These are phyloP conservation scores for Podospora appendiculata DNA, from an alignment of 495 filamentous ascomycete species.

Conservation along the genomic window DNA sequence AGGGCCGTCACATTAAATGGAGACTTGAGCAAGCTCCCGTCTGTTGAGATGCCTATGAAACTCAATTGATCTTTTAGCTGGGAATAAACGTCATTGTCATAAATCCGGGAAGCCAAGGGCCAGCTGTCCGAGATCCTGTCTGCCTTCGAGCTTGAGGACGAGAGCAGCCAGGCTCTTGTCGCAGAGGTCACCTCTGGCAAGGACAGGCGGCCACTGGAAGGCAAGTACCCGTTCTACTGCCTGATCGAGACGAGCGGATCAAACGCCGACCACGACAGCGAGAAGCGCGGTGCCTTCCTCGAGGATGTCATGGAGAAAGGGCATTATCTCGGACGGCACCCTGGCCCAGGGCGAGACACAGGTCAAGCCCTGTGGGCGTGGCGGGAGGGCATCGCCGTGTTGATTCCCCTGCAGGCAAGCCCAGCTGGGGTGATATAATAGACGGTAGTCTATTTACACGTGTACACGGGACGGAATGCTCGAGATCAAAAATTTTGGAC, in stretches of 20 bases:
- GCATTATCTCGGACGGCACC: conserved; percentile 79
- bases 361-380: conserved; percentile 79
- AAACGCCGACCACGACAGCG: conserved; percentile 84
- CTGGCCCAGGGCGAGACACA: conserved; percentile 91
- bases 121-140: conserved; percentile 92
- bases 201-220: conserved; percentile 72
- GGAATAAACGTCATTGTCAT: no score
- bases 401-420: no score
- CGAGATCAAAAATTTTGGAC: no score
- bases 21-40: no score
- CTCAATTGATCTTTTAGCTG: no score
- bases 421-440: no score
- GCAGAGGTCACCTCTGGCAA: conserved; percentile 62
- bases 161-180: conserved; percentile 67
- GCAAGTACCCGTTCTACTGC: conserved; percentile 86
- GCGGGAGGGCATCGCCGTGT: conserved; percentile 88
- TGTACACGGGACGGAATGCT: no score
- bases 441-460: no score
- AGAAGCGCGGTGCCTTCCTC: conserved; percentile 78
- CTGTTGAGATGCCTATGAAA: no score
- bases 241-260: conserved; percentile 93
- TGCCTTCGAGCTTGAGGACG: conserved; percentile 96
- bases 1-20: no score
- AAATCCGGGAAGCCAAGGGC: conserved; percentile 70
- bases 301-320: conserved; percentile 80